phyloP scores from a whole-genome alignment of 23 red algal species.

The Gracilariopsis chorda region DNA sequence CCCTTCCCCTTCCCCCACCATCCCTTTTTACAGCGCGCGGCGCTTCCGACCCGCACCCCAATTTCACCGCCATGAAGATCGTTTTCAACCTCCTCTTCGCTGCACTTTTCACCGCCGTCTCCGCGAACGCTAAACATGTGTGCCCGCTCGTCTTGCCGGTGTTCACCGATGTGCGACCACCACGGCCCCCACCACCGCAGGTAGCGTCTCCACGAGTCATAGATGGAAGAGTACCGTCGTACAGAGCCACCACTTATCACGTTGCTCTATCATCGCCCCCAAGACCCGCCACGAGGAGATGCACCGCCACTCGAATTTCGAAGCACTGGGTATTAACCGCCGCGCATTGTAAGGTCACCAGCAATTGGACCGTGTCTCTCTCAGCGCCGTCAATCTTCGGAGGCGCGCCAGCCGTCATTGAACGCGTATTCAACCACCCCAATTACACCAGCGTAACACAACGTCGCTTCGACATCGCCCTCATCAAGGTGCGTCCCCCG shows the following conservation, averaged over 20 bases:
- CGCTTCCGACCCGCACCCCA: too few relatives aligned
- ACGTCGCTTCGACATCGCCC: neutral
- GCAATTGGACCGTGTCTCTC: neutral
- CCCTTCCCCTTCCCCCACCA: too few relatives aligned
- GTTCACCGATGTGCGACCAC: neutral
- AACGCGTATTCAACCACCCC: neutral
- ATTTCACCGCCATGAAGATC: too few relatives aligned
- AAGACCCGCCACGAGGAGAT: neutral
- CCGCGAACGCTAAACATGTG: neutral
- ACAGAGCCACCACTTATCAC: neutral
- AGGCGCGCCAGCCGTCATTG: neutral
- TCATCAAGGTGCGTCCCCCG: neutral
- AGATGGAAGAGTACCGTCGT: neutral
- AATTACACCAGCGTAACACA: neutral
- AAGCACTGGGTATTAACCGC: constrained; percentile 43
- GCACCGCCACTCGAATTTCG: constrained; percentile 44
- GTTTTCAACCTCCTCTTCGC: too few relatives aligned
- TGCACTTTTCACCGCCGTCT: neutral
- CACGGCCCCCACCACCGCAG: neutral
- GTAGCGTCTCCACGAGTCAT: neutral
- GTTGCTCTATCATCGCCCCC: neutral
- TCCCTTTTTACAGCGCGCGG: too few relatives aligned
- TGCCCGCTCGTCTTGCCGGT: neutral
- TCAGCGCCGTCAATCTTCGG: neutral
- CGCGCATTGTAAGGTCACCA: constrained; percentile 58